Evolutionary conservation across 2,329 filamentous ascomycete species (phyloP).

Genomic region (Colletotrichum cuscutae): DNA sequence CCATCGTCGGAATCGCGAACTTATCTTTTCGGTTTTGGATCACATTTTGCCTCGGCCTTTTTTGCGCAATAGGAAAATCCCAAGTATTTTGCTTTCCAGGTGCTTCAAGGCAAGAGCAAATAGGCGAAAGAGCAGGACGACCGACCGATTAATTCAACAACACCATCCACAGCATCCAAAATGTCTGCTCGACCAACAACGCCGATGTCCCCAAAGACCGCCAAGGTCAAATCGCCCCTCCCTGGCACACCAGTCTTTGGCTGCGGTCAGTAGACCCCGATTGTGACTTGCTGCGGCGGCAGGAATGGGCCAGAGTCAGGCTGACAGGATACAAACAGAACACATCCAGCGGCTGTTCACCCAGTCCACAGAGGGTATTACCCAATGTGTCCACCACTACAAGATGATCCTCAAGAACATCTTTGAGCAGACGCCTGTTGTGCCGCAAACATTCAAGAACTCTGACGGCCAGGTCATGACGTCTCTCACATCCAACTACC

Average conservation of each 20-base stretch:
- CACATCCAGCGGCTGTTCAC: constrained; percentile 76
- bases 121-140: not conserved
- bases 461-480: constrained; percentile 67
- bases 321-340: constrained; percentile 58
- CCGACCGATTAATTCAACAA: not conserved
- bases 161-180: not conserved
- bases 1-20: not conserved
- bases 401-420: constrained; percentile 77
- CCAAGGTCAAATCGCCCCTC: constrained; percentile 68
- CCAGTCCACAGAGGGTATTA: constrained; percentile 70
- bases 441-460: constrained; percentile 72
- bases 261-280: constrained; percentile 63
- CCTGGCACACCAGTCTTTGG: constrained; percentile 71
- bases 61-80: not conserved
- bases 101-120: not conserved
- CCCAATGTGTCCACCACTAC: constrained; percentile 77
- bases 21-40: not conserved
- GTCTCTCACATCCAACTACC: constrained; percentile 74
- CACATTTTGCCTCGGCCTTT: not conserved
- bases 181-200: constrained; percentile 62
- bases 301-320: constrained; percentile 28
- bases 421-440: constrained; percentile 73
- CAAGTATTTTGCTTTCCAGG: not conserved
- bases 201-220: constrained; percentile 64
- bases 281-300: constrained; percentile 14